These are phyloP conservation scores for Coprinellus micaceus DNA, from an alignment of 768 basidiomycete species.

Conservation along the genomic window DNA sequence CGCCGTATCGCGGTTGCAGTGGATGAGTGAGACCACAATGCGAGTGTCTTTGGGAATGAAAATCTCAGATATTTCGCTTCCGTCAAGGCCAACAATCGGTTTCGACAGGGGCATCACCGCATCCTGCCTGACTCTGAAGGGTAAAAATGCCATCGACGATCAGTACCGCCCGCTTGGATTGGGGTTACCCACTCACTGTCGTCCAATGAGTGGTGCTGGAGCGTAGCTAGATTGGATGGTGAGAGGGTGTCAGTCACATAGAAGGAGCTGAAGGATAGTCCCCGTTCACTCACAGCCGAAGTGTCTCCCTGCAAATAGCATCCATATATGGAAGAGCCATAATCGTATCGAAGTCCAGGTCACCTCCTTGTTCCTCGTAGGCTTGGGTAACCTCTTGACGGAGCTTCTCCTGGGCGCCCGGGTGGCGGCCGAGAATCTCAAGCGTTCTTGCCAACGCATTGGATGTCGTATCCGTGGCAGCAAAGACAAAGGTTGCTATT, in stretches of 20 bases:
- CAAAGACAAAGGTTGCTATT: conserved; percentile 34
- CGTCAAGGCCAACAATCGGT: conserved; percentile 29
- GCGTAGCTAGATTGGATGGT: conserved; percentile 11
- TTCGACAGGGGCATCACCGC: conserved; percentile 31
- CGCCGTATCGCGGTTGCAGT: background rate
- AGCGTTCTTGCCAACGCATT: conserved; percentile 32
- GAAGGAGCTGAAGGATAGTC: background rate
- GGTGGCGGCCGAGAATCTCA: conserved; percentile 28
- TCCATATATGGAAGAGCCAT: conserved; percentile 35
- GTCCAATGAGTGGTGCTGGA: conserved; percentile 18
- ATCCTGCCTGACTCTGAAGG: conserved; percentile 7
- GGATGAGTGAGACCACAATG: conserved; percentile 1
- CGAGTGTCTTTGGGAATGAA: conserved; percentile 36
- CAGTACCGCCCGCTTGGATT: background rate
- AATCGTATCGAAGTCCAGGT: conserved; percentile 35
- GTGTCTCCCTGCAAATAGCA: conserved; percentile 37
- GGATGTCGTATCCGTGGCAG: conserved; percentile 41
- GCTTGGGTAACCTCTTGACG: conserved; percentile 33
- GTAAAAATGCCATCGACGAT: background rate
- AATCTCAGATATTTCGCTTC: conserved; percentile 31
- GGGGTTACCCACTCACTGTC: conserved; percentile 15
- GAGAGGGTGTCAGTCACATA: background rate
- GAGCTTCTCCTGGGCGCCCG: conserved; percentile 34
- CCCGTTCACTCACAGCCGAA: conserved; percentile 27
- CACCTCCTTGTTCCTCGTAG: conserved; percentile 16